phyloP scores from a whole-genome alignment of 148 eudicot species.

The Simmondsia chinensis region DNA sequence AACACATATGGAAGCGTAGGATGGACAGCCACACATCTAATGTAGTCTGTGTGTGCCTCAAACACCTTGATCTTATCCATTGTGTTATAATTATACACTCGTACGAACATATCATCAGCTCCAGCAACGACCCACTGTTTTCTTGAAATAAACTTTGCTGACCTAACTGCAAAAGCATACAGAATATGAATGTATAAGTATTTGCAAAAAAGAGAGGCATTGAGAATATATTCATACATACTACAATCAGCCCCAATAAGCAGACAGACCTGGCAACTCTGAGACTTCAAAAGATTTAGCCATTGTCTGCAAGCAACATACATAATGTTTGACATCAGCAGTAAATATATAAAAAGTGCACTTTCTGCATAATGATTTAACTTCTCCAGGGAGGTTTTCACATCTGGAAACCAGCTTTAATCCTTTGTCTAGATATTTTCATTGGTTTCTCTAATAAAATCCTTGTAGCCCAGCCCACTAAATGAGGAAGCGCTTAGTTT shows the following conservation, averaged over 20 bases:
- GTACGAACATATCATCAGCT: constrained; percentile 52
- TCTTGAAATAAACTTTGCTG: constrained; percentile 52
- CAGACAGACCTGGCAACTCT: constrained; percentile 4
- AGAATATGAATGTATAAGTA: no score
- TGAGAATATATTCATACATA: no score
- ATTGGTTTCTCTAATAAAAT: no score
- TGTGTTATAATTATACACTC: constrained; percentile 51
- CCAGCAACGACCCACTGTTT: constrained; percentile 58
- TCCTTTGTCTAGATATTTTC: no score
- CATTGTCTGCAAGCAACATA: background rate
- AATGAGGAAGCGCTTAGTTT: no score
- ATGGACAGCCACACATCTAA: constrained; percentile 71
- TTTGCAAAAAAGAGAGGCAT: no score
- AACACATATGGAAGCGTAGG: constrained; percentile 67
- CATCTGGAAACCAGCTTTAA: no score
- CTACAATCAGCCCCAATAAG: no score
- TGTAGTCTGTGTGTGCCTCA: constrained; percentile 71
- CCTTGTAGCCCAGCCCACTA: no score
- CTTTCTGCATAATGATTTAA: no score
- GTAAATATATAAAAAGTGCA: no score
- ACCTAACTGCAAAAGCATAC: constrained; percentile 33
- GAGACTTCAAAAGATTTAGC: constrained; percentile 6
- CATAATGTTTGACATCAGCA: background rate
- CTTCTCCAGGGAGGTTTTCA: no score
- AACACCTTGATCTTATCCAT: constrained; percentile 53